Evolutionary conservation across 768 basidiomycete genomes (phyloP).

Genomic region (Russula sp.): DNA sequence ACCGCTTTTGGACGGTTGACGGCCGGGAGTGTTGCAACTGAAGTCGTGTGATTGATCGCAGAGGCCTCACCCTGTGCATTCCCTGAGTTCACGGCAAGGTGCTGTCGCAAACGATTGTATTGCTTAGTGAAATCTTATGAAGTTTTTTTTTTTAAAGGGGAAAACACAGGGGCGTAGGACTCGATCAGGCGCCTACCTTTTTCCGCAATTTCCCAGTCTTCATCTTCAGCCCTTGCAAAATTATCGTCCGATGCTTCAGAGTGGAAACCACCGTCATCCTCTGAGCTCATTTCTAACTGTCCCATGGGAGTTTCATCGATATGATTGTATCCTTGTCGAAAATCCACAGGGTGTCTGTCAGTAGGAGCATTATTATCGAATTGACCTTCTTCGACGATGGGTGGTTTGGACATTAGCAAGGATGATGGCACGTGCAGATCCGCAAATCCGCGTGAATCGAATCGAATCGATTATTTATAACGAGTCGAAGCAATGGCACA

Average conservation of each 20-base stretch:
- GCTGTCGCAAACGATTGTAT: constrained; percentile 90
- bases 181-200: constrained; percentile 49
- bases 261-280: constrained; percentile 29
- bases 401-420: neutral
- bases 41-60: constrained; percentile 38
- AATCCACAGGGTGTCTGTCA: constrained; percentile 24
- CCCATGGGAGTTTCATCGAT: constrained; percentile 30
- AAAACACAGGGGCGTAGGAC: neutral
- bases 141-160: neutral
- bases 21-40: constrained; percentile 59
- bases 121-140: constrained; percentile 93
- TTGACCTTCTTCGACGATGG: constrained; percentile 42
- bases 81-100: constrained; percentile 76
- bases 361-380: constrained; percentile 57
- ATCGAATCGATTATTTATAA: too few species aligned
- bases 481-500: too few species aligned
- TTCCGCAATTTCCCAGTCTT: constrained; percentile 85
- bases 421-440: neutral
- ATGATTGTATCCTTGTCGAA: constrained; percentile 28
- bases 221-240: constrained; percentile 58
- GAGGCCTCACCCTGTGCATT: constrained; percentile 54
- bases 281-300: constrained; percentile 27
- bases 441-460: neutral
- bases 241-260: constrained; percentile 35
- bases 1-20: constrained; percentile 52